phyloP scores from a whole-genome alignment of 331 rosid species.

The Phaseolus coccineus region DNA sequence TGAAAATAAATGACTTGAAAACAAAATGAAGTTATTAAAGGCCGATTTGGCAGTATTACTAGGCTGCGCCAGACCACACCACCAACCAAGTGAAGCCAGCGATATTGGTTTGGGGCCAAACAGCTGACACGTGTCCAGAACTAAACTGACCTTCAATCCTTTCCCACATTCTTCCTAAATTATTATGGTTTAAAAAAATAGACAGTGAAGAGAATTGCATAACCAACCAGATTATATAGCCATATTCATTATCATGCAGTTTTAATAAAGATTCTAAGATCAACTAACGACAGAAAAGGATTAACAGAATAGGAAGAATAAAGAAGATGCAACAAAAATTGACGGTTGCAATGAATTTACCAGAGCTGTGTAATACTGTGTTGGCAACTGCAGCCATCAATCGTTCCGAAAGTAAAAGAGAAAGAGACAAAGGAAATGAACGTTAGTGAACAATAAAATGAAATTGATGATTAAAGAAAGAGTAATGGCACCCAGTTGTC shows the following conservation, averaged over 20 bases:
- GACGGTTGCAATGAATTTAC: slow-evolving; percentile 48
- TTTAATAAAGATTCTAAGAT: not conserved
- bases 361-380: slow-evolving; percentile 87
- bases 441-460: not conserved
- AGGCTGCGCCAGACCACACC: not conserved
- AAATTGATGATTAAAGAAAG: slow-evolving; percentile 12
- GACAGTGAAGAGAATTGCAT: not conserved
- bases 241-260: not conserved
- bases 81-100: slow-evolving; percentile 3
- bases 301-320: not conserved
- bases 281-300: not conserved
- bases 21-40: not conserved
- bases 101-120: not conserved
- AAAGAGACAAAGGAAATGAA: not conserved
- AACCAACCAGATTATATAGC: too few species aligned
- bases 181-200: not conserved
- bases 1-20: not conserved
- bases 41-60: not conserved
- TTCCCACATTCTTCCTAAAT: not conserved
- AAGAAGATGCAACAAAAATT: not conserved
- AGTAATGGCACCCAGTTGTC: slow-evolving; percentile 34
- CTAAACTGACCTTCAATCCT: not conserved
- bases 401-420: not conserved
- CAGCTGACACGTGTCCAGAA: slow-evolving; percentile 4
- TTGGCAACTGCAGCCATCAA: slow-evolving; percentile 68